Evolutionary conservation across 306 rosid species (phyloP).

Genomic region (Cicer arietinum): DNA sequence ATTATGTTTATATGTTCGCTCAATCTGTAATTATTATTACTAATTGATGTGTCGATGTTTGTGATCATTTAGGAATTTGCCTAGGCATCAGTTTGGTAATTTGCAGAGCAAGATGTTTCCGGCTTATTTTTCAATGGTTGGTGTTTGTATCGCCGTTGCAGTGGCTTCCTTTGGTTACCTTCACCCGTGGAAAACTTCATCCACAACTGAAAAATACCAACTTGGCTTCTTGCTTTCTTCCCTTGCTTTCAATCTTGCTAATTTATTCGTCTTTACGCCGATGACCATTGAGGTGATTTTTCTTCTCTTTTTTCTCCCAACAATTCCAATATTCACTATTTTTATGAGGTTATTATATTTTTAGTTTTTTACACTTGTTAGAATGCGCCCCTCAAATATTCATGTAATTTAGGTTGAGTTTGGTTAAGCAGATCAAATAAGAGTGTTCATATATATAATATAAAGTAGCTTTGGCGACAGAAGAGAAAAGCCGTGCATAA

Average conservation of each 20-base stretch:
- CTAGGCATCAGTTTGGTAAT: conserved; percentile 98
- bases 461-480: background rate
- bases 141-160: conserved; percentile 69
- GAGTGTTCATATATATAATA: background rate
- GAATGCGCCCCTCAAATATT: background rate
- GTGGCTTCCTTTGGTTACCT: conserved; percentile 85
- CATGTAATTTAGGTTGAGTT: background rate
- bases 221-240: conserved; percentile 92
- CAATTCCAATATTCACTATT: background rate
- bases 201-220: conserved; percentile 79
- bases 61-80: conserved; percentile 69
- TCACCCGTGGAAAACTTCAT: conserved; percentile 89
- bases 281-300: conserved; percentile 89
- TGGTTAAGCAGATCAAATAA: background rate
- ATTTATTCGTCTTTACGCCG: conserved; percentile 88
- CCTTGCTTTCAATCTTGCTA: conserved; percentile 81
- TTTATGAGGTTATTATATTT: background rate
- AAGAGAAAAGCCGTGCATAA: background rate
- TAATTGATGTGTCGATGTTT: background rate
- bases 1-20: background rate
- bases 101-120: conserved; percentile 99
- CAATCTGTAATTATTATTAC: background rate
- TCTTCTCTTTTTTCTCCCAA: background rate
- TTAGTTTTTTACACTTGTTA: background rate
- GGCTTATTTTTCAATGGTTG: conserved; percentile 86